Conservation (phyloP, 176 grass and related monocot genomes). For the Puccinellia tenuiflora region DNA sequence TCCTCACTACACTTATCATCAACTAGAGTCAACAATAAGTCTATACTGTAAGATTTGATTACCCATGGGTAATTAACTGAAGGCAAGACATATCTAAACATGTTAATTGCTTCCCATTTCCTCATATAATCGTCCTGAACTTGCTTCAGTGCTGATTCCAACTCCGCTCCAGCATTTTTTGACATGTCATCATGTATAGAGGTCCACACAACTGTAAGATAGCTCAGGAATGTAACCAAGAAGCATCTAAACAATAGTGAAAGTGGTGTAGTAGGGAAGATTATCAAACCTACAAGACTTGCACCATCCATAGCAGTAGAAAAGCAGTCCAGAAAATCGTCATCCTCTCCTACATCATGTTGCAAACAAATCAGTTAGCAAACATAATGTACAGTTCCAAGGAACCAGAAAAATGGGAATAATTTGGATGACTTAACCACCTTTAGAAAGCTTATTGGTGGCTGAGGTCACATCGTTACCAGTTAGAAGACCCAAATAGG, state of each 20-base stretch:
- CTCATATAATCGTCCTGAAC: slow-evolving; percentile 37
- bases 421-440: slow-evolving; percentile 28
- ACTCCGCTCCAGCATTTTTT: slow-evolving; percentile 40
- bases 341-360: slow-evolving; percentile 58
- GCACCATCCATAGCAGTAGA: slow-evolving; percentile 60
- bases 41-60: slow-evolving; percentile 67
- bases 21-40: slow-evolving; percentile 57
- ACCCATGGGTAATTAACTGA: slow-evolving; percentile 66
- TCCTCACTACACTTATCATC: slow-evolving; percentile 33
- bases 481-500: slow-evolving; percentile 68
- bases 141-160: slow-evolving; percentile 46
- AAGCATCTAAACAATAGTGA: slow-evolving; percentile 10
- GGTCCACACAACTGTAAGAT: slow-evolving; percentile 62
- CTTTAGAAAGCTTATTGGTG: slow-evolving; percentile 58
- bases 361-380: slow-evolving; percentile 33
- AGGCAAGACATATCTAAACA: slow-evolving; percentile 55
- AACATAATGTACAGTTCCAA: slow-evolving; percentile 4
- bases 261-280: slow-evolving; percentile 11
- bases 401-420: background rate
- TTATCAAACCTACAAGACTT: slow-evolving; percentile 60
- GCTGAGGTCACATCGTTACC: slow-evolving; percentile 49
- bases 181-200: slow-evolving; percentile 48
- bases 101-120: slow-evolving; percentile 70
- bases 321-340: slow-evolving; percentile 43
- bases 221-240: slow-evolving; percentile 6